phyloP scores from a whole-genome alignment of 83 land plant genomes.

The Thuja plicata region DNA sequence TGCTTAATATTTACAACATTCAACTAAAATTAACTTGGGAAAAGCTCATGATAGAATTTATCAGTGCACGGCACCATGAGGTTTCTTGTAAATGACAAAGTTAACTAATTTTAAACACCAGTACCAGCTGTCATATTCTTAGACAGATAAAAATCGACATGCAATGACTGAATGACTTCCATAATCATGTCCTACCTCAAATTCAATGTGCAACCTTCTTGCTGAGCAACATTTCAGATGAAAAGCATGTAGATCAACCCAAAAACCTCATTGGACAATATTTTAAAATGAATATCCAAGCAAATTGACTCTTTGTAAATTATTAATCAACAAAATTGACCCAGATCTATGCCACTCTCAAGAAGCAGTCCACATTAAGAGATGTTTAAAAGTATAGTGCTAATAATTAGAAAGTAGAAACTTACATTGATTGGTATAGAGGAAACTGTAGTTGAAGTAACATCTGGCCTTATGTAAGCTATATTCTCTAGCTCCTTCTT shows the following conservation, averaged over 20 bases:
- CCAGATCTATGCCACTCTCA: background rate
- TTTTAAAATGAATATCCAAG: background rate
- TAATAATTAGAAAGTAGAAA: background rate
- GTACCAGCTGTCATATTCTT: background rate
- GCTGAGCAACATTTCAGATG: background rate
- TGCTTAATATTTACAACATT: background rate
- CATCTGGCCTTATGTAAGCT: conserved; percentile 14
- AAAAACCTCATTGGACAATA: background rate
- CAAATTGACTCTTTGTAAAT: background rate
- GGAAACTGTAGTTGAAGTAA: conserved; percentile 19
- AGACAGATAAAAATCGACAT: background rate
- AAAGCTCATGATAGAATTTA: background rate
- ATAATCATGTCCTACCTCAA: conserved; percentile 3
- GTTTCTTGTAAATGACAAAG: background rate
- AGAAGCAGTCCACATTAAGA: background rate
- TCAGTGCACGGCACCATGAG: background rate
- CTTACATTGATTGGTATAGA: conserved; percentile 19
- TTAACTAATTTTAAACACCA: background rate
- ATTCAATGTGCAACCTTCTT: background rate
- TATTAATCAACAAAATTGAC: background rate
- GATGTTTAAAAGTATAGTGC: background rate
- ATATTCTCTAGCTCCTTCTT: conserved; percentile 16
- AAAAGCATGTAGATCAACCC: background rate
- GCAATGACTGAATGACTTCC: background rate
- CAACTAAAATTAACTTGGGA: background rate